Evolutionary conservation across 495 filamentous ascomycete species (phyloP).

Genomic region (Penicillium lividum): DNA sequence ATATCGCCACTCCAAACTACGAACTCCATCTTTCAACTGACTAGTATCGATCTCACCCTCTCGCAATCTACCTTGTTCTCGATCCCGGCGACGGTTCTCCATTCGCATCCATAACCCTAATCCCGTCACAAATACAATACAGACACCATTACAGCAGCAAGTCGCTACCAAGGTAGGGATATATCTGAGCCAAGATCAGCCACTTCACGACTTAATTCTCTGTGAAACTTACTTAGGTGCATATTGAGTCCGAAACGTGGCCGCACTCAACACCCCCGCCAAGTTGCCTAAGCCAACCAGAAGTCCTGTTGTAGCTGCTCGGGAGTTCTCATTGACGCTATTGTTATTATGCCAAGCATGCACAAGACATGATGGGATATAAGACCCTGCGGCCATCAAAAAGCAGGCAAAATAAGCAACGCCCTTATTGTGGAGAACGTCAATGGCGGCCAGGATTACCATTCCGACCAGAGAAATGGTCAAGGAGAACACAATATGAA

Average conservation of each 20-base stretch:
- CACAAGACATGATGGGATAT: constrained; percentile 42
- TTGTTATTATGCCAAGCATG: constrained; percentile 72
- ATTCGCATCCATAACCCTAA: constrained; percentile 65
- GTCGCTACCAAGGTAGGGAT: constrained; percentile 68
- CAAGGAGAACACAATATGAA: constrained; percentile 67
- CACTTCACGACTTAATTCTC: not conserved
- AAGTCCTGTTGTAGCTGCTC: constrained; percentile 42
- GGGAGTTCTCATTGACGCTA: constrained; percentile 63
- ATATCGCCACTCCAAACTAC: constrained; percentile 63
- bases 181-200: constrained; percentile 31
- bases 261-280: constrained; percentile 68
- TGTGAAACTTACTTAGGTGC: constrained; percentile 56
- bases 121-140: constrained; percentile 53
- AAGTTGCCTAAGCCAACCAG: constrained; percentile 67
- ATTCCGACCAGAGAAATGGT: constrained; percentile 67
- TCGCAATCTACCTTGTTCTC: constrained; percentile 56
- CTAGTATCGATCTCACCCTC: constrained; percentile 63
- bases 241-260: constrained; percentile 67
- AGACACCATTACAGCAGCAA: constrained; percentile 66
- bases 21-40: constrained; percentile 59
- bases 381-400: constrained; percentile 66
- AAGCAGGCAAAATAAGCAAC: constrained; percentile 73
- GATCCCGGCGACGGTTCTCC: constrained; percentile 64
- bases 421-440: constrained; percentile 55
- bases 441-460: constrained; percentile 64